Conservation (phyloP, 495 filamentous ascomycete genomes). For the Penicillium fimorum region DNA sequence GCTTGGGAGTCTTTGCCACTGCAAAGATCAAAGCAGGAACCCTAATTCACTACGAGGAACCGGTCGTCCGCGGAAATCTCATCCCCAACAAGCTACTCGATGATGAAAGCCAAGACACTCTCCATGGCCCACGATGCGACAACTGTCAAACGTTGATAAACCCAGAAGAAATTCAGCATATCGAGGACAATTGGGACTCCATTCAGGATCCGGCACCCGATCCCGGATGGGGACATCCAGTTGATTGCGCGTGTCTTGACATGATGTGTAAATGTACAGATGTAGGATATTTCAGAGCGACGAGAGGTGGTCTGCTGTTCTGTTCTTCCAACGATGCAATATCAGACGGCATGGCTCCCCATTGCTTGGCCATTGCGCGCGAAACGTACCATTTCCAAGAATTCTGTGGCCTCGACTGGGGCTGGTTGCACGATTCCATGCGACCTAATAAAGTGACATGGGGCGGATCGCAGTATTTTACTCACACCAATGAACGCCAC, state of each 20-base stretch:
- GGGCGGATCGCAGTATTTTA: constrained; percentile 13
- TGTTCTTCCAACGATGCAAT: background rate
- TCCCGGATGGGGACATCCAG: background rate
- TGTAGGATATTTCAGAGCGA: background rate
- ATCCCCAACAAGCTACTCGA: constrained; percentile 4
- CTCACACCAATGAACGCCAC: constrained; percentile 30
- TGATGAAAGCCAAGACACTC: background rate
- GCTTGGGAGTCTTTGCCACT: constrained; percentile 26
- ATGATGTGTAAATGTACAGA: background rate
- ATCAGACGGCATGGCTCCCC: background rate
- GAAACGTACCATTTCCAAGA: constrained; percentile 27
- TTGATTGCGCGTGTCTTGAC: background rate
- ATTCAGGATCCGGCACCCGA: background rate
- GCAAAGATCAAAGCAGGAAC: constrained; percentile 18
- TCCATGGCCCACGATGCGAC: constrained; percentile 21
- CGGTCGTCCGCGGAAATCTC: constrained; percentile 32
- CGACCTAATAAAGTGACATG: constrained; percentile 14
- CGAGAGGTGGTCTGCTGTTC: background rate
- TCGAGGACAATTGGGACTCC: background rate
- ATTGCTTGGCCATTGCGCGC: constrained; percentile 26
- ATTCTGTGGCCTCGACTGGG: constrained; percentile 34
- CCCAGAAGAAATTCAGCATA: background rate
- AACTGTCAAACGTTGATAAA: constrained; percentile 18
- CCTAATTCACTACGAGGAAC: constrained; percentile 29
- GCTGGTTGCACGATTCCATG: constrained; percentile 37